These are phyloP conservation scores for Citrus unshiu DNA, from an alignment of 345 rosid genomes.

Conservation along the genomic window DNA sequence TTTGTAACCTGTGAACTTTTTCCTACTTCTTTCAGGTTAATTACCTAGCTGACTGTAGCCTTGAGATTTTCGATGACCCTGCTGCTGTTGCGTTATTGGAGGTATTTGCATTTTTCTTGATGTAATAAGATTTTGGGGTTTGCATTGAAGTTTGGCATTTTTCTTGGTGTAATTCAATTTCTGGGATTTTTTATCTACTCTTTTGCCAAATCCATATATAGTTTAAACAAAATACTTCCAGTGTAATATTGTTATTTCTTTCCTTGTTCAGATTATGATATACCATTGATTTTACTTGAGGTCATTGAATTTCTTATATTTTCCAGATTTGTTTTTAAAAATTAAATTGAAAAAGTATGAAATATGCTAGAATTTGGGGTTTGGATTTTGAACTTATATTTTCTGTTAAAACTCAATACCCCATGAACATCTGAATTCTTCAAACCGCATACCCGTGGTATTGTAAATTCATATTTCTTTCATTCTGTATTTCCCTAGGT, in stretches of 20 bases:
- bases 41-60: conserved; percentile 84
- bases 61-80: conserved; percentile 88
- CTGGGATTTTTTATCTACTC: neutral
- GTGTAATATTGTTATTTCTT: neutral
- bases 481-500: conserved; percentile 39
- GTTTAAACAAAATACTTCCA: neutral
- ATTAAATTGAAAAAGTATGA: neutral
- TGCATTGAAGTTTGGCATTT: neutral
- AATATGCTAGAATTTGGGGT: neutral
- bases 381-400: neutral
- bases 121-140: neutral
- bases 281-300: neutral
- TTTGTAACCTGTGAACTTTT: neutral
- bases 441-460: neutral
- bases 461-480: neutral
- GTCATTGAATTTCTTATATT: neutral
- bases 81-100: conserved; percentile 74
- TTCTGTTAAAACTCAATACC: neutral
- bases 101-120: conserved; percentile 37
- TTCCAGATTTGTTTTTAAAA: neutral
- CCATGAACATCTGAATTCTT: neutral
- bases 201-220: conserved; percentile 8
- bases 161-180: neutral
- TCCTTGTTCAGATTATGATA: neutral
- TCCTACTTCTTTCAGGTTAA: conserved; percentile 48